These are phyloP conservation scores for Pseudozyma tsukubaensis DNA, from an alignment of 1,284 basidiomycete species.

Conservation along the genomic window DNA sequence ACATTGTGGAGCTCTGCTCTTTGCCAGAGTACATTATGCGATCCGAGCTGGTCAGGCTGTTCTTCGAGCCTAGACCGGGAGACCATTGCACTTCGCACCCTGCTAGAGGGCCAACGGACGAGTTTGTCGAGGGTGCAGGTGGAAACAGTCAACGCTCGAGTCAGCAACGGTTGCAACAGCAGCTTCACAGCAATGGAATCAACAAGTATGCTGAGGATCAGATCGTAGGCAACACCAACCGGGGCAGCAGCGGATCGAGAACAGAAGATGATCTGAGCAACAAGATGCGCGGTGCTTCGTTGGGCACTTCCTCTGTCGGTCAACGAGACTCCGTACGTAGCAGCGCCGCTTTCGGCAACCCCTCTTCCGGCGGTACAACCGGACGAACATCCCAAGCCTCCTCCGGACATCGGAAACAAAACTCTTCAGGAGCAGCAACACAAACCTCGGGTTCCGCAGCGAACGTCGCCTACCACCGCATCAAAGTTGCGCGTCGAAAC, in stretches of 20 bases:
- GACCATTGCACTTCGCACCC: conserved; percentile 72
- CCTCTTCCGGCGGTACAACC: conserved; percentile 17
- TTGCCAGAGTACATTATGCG: conserved; percentile 84
- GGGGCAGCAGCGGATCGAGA: conserved; percentile 28
- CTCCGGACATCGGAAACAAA: conserved; percentile 40
- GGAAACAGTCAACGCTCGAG: conserved; percentile 12
- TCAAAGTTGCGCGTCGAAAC: conserved; percentile 93
- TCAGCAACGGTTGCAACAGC: conserved; percentile 15
- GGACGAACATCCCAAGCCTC: conserved; percentile 46
- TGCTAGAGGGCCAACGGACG: conserved; percentile 22
- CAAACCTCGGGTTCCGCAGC: conserved; percentile 43
- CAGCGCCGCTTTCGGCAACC: conserved; percentile 25
- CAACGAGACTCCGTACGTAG: conserved; percentile 35
- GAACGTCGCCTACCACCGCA: conserved; percentile 75
- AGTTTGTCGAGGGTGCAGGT: conserved; percentile 28
- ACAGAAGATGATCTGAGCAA: conserved; percentile 34
- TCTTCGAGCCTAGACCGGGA: conserved; percentile 86
- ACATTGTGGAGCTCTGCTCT: conserved; percentile 81
- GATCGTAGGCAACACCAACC: conserved; percentile 20
- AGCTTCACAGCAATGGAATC: conserved; percentile 30
- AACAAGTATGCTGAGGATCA: conserved; percentile 51
- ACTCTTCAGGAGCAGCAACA: conserved; percentile 37
- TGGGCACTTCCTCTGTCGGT: conserved; percentile 16
- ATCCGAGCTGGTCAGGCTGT: conserved; percentile 82
- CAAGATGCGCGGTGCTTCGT: conserved; percentile 40